These are phyloP conservation scores for Verticillium dahliae DNA, from an alignment of 2,329 filamentous ascomycete species.

Conservation along the genomic window DNA sequence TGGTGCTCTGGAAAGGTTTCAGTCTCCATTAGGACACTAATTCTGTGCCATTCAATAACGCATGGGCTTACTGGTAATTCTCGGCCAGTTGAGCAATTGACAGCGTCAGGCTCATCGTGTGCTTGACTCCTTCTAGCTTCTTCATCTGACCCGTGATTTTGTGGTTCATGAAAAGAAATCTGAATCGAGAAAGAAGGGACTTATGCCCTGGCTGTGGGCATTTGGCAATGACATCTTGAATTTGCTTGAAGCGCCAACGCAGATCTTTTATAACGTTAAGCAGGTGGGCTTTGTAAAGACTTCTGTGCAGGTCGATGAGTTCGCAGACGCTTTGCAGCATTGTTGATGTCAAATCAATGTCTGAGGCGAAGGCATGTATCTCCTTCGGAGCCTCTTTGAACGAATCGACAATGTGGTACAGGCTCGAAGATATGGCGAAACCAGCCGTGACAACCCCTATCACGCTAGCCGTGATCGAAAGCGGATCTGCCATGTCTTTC, in stretches of 20 bases:
- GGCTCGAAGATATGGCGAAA: background rate
- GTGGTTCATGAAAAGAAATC: background rate
- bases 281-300: background rate
- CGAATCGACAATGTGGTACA: background rate
- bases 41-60: no score
- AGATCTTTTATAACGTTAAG: background rate
- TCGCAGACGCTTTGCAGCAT: background rate
- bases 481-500: background rate
- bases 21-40: background rate
- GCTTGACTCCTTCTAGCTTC: background rate
- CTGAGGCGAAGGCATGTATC: background rate
- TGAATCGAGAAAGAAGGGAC: background rate
- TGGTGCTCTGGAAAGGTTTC: background rate
- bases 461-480: background rate
- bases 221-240: background rate
- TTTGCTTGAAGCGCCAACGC: background rate
- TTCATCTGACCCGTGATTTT: background rate
- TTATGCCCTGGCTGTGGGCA: background rate
- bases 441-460: background rate
- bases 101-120: background rate
- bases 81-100: background rate
- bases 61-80: background rate
- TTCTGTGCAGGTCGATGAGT: background rate
- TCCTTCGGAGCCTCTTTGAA: background rate
- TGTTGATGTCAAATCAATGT: background rate